Evolutionary conservation across 2,329 filamentous ascomycete species (phyloP), one percentile per base, ranked within the genome.

Genomic region (Metarhizium album): DNA sequence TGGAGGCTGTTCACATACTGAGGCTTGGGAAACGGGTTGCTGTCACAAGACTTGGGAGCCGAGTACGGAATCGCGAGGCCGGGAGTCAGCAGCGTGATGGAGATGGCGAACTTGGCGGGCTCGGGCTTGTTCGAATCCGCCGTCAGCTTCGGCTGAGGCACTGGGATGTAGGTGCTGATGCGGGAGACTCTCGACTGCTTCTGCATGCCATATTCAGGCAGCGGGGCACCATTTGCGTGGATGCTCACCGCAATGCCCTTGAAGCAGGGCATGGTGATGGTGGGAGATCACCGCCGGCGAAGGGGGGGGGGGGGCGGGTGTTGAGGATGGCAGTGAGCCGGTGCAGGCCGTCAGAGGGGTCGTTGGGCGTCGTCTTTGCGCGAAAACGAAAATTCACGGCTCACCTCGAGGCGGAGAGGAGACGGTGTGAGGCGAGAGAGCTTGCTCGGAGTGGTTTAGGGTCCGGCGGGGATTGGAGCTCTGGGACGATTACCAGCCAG

Each of bases 231-330:
- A 65, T 84, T 83, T 52, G 82, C 80, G 73, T 98, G 93, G 68
- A 97, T 94, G 79, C 88, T 95, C 67, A 97, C 91, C 62, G 93
- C 91, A 72, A 98, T 90, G 71, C 93, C 93, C 76, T 97, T 95
- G 76, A 97, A 98, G 82, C 90, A 97, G 74, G 93, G 93, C 93
- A 82, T 82, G 65, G 65, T 78, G 64, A 63, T 57, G 57, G 53
- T 57, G 57, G 53, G 51, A 54, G 43, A 50, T 43, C 49, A 49
- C 31, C 16, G 45, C 16, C 46, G 31, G 37, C 24, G 47, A 23
- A 20, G 27, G 6, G 22, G 42, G 7, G 9, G 33, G 31, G n/a
- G 18, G 42, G 23, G 35, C 42, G 18, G 23, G 38, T 52, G 31
- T 46, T 47, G 20, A 35, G 22, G 29, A 42, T 42, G 40, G 40